Base-by-base conservation (phyloP, 306 rosid species). In the Corylus avellana region DNA sequence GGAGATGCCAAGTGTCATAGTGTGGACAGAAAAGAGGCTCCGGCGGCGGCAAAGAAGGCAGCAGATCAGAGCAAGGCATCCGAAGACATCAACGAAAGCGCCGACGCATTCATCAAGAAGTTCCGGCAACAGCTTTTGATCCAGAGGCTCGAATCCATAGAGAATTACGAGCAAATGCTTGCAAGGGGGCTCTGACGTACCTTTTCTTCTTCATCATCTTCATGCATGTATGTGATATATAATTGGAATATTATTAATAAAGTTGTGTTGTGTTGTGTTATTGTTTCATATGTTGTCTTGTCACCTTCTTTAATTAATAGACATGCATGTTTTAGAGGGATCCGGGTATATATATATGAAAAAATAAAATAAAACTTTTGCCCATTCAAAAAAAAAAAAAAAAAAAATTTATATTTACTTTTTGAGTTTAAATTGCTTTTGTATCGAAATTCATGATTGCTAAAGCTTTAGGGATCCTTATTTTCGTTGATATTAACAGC, bases 131-230 rank as follows among this genome's bases (percentile, higher is more conserved):
- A 95, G 71, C 81, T 95, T 0, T 8, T 87, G 78, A 86, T 91
- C 79, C 98, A 95, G 47, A 91, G 97, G 93, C 95, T 92, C 12
- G 90, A 92, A 17, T 95, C 98, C 70, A 86, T 91, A 10, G 98
- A 95, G 77, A 90, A 92, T 48, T 92, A 90, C 16, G 91, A 94
- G 78, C 79, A 92, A 81, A 92, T 91, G 92, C 89, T 92, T 1
- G 89, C 87, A 17, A 85, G 93, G 75, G 95, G 96, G 2, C 92
- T 85, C 64, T 87, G 80, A 74, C 8, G 1, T 42, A 42, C 25
- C 49, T 10, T 6, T 3, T 11, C 27, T 8, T 0, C 18, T 1
- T 8, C 32, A 47, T 12, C 39, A 8, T 72, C 56, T n/a, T 53
- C 2, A 46, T 37, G 55, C 35, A 32, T 70, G 3, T 68, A 46